Base-by-base conservation (phyloP, 2,329 filamentous ascomycete genomes). In the Aspergillus sp. region DNA sequence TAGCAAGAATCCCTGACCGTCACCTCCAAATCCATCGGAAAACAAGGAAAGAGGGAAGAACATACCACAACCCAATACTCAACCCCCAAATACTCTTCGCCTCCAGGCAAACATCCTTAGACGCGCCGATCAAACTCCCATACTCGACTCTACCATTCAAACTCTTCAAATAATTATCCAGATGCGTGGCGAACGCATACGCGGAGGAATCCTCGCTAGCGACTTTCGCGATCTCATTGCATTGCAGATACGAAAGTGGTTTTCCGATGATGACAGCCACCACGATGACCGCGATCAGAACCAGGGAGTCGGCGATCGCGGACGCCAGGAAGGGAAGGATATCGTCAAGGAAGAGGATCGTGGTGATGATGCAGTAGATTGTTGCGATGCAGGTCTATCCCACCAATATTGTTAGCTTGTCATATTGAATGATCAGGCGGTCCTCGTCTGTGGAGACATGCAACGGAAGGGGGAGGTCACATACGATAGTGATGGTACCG, bases 31-130 rank as follows among this genome's bases (percentile, higher is more conserved):
- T 3, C 22, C 22, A 22, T 22, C 2, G 22, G 2, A 2, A 22
- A 3, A 22, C 3, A 45, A 49, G 50, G 4, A 11, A 18, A 56
- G 10, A 22, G 42, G 12, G 24, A 20, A 18, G 20, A 14, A 80
- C 82, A 71, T 71, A 86, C 84, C 84, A 92, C 53, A 96, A 83
- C 4, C 87, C 87, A 75, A 96, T 93, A 73, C 87, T 85, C 61
- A 96, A 77, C 1, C 92, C 92, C 93, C 92, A 96, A 65, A 95
- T 85, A 16, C 90, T 86, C 82, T 96, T 96, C 74, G 92, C 87
- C 80, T 95, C 87, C 70, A 88, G 87, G 79, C 93, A 97, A 57
- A 90, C 90, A 18, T 84, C 71, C 71, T 81, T 84, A 12, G 81
- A 86, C 9, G 83, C 81, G n/a, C 84, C 84, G 49, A 85, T 84